Evolutionary conservation across 1,284 basidiomycete species (phyloP).

Genomic region (Trametes polyzona): DNA sequence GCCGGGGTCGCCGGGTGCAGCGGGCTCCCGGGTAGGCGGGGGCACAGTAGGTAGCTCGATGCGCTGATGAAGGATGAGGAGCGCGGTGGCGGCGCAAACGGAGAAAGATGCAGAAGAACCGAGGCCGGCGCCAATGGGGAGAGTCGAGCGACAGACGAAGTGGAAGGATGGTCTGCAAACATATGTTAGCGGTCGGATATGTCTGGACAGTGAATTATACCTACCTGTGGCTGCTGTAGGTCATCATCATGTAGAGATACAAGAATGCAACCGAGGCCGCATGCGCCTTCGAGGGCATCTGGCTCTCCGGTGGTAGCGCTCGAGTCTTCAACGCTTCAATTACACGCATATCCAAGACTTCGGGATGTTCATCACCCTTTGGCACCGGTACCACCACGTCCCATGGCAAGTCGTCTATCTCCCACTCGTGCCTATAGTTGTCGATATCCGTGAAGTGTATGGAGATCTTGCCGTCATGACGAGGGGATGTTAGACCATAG

Average conservation of each 20-base stretch:
- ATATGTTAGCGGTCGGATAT: neutral
- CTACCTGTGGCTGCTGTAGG: slow-evolving; percentile 58
- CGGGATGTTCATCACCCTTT: slow-evolving; percentile 60
- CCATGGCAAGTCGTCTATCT: slow-evolving; percentile 87
- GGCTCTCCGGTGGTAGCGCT: slow-evolving; percentile 50
- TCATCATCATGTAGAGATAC: slow-evolving; percentile 91
- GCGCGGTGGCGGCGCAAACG: slow-evolving; percentile 80
- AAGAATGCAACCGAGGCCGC: slow-evolving; percentile 85
- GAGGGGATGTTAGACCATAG: slow-evolving; percentile 83
- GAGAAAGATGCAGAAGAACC: slow-evolving; percentile 98
- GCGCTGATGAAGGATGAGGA: slow-evolving; percentile 75
- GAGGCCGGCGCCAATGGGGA: slow-evolving; percentile 98
- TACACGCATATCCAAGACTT: slow-evolving; percentile 70
- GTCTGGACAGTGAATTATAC: slow-evolving; percentile 20
- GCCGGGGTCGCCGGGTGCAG: slow-evolving; percentile 42
- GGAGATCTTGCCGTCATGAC: slow-evolving; percentile 75
- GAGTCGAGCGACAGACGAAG: slow-evolving; percentile 86
- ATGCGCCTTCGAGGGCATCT: slow-evolving; percentile 55
- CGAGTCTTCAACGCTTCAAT: slow-evolving; percentile 67
- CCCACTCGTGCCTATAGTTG: slow-evolving; percentile 82
- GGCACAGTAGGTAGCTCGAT: slow-evolving; percentile 58
- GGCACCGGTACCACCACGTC: slow-evolving; percentile 61
- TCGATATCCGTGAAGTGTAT: slow-evolving; percentile 84
- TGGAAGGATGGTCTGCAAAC: slow-evolving; percentile 68
- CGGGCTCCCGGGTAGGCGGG: slow-evolving; percentile 44